Conservation (phyloP, 768 basidiomycete genomes). For the Asterophora parasitica region DNA sequence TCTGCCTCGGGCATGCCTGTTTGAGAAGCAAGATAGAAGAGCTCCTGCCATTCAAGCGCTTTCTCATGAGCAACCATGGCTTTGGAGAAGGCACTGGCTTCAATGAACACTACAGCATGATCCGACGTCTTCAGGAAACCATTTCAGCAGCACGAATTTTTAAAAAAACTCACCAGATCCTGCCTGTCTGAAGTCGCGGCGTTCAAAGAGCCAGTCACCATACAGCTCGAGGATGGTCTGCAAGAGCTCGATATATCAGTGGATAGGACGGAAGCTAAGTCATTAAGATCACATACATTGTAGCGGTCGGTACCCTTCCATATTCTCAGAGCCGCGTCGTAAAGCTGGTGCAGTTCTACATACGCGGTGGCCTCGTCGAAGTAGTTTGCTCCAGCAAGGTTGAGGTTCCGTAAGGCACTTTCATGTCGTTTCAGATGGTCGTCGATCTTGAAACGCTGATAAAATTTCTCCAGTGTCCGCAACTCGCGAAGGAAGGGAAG, state of each 20-base stretch:
- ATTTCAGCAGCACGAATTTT: not conserved
- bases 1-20: slow-evolving; percentile 50
- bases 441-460: slow-evolving; percentile 89
- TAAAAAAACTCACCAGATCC: slow-evolving; percentile 59
- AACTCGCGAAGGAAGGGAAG: slow-evolving; percentile 94
- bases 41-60: slow-evolving; percentile 84
- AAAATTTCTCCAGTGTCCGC: slow-evolving; percentile 69
- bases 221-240: slow-evolving; percentile 71
- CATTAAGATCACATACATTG: slow-evolving; percentile 38
- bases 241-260: slow-evolving; percentile 9
- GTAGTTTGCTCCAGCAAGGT: slow-evolving; percentile 59
- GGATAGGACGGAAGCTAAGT: not conserved
- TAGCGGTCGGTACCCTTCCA: slow-evolving; percentile 67
- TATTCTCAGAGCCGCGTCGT: slow-evolving; percentile 66
- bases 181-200: slow-evolving; percentile 78
- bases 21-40: slow-evolving; percentile 73
- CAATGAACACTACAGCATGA: slow-evolving; percentile 56
- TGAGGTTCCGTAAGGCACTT: slow-evolving; percentile 72
- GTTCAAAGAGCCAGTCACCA: slow-evolving; percentile 84
- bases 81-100: slow-evolving; percentile 58
- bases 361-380: slow-evolving; percentile 83
- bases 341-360: slow-evolving; percentile 72
- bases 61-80: slow-evolving; percentile 88
- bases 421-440: slow-evolving; percentile 79
- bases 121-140: not conserved